Conservation (phyloP, 805 yeast genomes). For the Starmerella etchellsii region DNA sequence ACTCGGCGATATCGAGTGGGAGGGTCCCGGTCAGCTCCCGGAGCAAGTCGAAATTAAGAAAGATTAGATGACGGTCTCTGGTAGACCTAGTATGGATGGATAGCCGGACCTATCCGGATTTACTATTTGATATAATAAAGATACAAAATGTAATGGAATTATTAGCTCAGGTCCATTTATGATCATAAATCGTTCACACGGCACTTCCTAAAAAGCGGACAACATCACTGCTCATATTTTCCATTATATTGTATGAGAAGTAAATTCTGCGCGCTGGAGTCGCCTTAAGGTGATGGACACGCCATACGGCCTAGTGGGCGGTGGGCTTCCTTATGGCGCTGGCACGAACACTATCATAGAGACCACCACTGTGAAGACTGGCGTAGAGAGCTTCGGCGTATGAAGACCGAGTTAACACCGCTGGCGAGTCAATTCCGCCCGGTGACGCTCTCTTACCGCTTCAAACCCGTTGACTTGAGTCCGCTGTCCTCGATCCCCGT, state of each 20-base stretch:
- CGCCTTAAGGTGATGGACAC: neutral
- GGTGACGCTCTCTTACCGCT: constrained; percentile 13
- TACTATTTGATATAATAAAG: neutral
- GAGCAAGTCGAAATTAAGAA: constrained; percentile 6
- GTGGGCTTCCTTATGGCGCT: too few species aligned
- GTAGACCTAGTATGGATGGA: neutral
- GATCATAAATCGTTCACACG: constrained; percentile 25
- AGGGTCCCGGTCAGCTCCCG: constrained; percentile 17
- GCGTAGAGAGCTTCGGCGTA: too few species aligned
- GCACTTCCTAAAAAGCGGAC: constrained; percentile 26
- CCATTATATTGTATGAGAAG: constrained; percentile 15
- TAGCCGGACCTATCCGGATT: neutral
- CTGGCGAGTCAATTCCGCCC: constrained; percentile 8
- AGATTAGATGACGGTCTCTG: neutral
- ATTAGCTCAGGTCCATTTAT: constrained; percentile 23
- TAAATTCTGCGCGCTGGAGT: neutral
- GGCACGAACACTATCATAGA: too few species aligned
- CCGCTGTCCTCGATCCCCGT: constrained; percentile 8
- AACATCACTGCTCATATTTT: constrained; percentile 17
- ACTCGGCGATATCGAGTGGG: constrained; percentile 25
- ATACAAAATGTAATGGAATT: neutral
- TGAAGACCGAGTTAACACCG: constrained; percentile 2
- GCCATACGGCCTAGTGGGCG: neutral
- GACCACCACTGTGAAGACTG: too few species aligned
- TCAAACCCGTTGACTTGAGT: neutral